phyloP scores from a whole-genome alignment of 352 stramenopile genomes.

The Pythium brachiatum region DNA sequence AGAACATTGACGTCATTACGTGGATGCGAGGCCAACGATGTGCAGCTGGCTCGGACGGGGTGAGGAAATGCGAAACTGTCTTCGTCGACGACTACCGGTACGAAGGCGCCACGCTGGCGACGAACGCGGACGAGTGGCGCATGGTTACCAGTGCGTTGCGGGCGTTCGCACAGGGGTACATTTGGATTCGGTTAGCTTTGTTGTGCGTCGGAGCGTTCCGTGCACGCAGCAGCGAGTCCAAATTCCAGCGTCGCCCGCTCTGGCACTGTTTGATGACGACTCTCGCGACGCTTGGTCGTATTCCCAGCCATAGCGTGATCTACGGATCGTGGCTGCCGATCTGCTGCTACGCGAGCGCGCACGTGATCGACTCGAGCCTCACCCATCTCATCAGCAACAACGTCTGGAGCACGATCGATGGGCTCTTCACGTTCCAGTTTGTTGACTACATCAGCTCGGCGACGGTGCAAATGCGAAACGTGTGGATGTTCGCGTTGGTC shows the following conservation, averaged over 20 bases:
- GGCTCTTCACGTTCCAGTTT: constrained; percentile 23
- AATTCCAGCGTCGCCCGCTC: not conserved
- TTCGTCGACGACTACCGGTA: constrained; percentile 31
- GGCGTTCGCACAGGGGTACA: constrained; percentile 16
- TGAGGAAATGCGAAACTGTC: constrained; percentile 1
- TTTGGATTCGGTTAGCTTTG: constrained; percentile 18
- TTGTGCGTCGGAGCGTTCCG: constrained; percentile 3
- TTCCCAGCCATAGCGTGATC: constrained; percentile 29
- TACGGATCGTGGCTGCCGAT: constrained; percentile 32
- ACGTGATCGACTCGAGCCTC: constrained; percentile 27
- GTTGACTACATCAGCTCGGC: constrained; percentile 23
- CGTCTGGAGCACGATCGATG: constrained; percentile 23
- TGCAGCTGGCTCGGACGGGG: not conserved
- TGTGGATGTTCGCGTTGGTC: constrained; percentile 35
- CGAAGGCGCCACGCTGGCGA: constrained; percentile 15
- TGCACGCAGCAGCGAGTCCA: constrained; percentile 1
- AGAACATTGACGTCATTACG: constrained; percentile 21
- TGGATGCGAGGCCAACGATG: constrained; percentile 15
- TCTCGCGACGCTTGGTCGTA: constrained; percentile 15
- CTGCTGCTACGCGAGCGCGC: constrained; percentile 26
- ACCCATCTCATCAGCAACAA: constrained; percentile 27
- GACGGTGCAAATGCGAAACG: constrained; percentile 39
- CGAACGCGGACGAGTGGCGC: constrained; percentile 8
- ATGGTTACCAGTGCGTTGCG: not conserved
- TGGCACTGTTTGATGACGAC: not conserved